Evolutionary conservation across 345 rosid genomes (phyloP).

Genomic region (Eucalyptus sp.): DNA sequence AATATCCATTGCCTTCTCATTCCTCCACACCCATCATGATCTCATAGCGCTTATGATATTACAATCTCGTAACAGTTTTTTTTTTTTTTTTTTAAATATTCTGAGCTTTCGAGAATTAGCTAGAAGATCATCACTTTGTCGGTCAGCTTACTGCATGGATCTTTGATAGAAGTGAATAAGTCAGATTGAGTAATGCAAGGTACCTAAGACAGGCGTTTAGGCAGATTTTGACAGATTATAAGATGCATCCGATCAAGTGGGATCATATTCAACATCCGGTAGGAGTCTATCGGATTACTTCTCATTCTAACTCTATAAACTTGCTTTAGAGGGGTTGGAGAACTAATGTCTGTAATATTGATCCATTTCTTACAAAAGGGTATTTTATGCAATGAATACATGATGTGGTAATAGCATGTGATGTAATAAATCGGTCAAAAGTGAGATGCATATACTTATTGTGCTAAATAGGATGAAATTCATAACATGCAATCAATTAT

Average conservation of each 20-base stretch:
- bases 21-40: neutral
- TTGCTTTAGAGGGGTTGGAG: neutral
- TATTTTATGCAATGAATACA: neutral
- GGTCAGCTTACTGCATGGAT: neutral
- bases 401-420: neutral
- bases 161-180: neutral
- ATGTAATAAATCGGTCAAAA: neutral
- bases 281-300: neutral
- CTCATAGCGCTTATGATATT: neutral
- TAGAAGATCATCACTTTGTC: neutral
- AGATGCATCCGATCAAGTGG: neutral
- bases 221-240: neutral
- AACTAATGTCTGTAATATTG: neutral
- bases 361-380: neutral
- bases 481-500: rapidly evolving
- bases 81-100: neutral
- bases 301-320: neutral
- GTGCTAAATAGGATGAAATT: neutral
- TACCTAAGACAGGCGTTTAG: neutral
- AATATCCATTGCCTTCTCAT: neutral
- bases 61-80: neutral
- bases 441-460: neutral
- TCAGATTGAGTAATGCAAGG: neutral
- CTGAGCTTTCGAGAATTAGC: neutral
- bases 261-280: neutral